A percentile compares a stretch with the other conserved stretches of the same genome.
Conservation (phyloP, 2,329 filamentous ascomycete genomes). For the Tolypocladium nubicola region DNA sequence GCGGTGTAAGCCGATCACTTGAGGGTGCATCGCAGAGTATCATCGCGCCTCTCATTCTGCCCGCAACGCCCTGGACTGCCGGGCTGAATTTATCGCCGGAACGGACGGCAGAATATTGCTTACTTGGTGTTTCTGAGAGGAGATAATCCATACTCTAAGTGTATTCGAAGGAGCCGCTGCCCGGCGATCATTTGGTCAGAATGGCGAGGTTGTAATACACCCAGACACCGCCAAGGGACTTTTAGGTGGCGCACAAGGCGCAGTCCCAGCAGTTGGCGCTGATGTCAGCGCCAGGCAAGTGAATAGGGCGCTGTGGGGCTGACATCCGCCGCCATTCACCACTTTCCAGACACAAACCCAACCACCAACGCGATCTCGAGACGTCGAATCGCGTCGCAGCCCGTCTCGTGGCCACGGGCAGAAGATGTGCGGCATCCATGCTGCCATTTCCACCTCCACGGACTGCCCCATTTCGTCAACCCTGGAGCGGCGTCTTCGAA, state of each 20-base stretch:
- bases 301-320: not conserved
- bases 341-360: not conserved
- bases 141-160: not conserved
- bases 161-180: not conserved
- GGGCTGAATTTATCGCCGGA: not conserved
- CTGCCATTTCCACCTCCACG: constrained; percentile 28
- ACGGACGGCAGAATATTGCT: not conserved
- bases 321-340: not conserved
- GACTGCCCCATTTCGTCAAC: constrained; percentile 17
- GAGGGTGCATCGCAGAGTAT: not conserved
- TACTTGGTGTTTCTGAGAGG: not conserved
- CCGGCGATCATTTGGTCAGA: not conserved
- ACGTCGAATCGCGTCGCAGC: constrained; percentile 5
- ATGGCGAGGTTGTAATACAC: not conserved
- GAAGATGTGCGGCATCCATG: constrained; percentile 53
- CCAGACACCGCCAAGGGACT: too few relatives aligned
- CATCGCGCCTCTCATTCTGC: not conserved
- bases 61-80: not conserved
- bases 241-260: not conserved
- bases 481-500: constrained; percentile 36
- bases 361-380: not conserved
- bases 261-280: not conserved
- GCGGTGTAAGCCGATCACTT: not conserved
- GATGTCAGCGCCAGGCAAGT: not conserved
- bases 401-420: not conserved